Evolutionary conservation across 2,329 filamentous ascomycete species (phyloP).

Genomic region (Penicillium sp.): DNA sequence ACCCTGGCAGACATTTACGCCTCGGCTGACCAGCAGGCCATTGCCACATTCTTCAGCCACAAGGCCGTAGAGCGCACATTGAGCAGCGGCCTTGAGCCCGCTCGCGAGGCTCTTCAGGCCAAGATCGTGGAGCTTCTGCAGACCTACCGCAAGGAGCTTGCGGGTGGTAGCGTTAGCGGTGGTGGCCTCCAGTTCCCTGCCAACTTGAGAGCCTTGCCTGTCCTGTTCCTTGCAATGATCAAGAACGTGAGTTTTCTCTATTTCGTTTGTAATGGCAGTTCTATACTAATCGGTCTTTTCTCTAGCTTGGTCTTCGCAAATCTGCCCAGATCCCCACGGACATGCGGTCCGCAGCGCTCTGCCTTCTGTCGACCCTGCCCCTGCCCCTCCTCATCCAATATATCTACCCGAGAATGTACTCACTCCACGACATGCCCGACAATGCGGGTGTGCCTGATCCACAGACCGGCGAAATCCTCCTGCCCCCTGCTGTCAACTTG

Average conservation of each 20-base stretch:
- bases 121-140: conserved; percentile 91
- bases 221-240: conserved; percentile 89
- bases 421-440: conserved; percentile 93
- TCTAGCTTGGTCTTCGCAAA: conserved; percentile 73
- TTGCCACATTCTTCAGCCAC: conserved; percentile 93
- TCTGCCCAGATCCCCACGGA: conserved; percentile 93
- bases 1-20: conserved; percentile 89
- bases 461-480: conserved; percentile 81
- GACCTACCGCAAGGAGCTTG: conserved; percentile 96
- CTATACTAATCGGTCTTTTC: conserved; percentile 24
- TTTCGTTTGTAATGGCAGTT: neutral
- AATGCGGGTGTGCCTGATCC: conserved; percentile 82
- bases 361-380: conserved; percentile 88
- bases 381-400: conserved; percentile 89
- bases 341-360: conserved; percentile 87
- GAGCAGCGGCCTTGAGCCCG: conserved; percentile 82
- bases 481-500: conserved; percentile 81
- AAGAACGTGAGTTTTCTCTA: conserved; percentile 70
- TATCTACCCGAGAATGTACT: conserved; percentile 83
- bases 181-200: conserved; percentile 90
- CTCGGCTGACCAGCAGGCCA: conserved; percentile 89
- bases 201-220: conserved; percentile 83
- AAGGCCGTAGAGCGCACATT: conserved; percentile 92
- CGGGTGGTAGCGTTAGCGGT: conserved; percentile 90
- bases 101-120: conserved; percentile 82